phyloP scores from a whole-genome alignment of 352 stramenopile species.

The Pythium plurisporium region DNA sequence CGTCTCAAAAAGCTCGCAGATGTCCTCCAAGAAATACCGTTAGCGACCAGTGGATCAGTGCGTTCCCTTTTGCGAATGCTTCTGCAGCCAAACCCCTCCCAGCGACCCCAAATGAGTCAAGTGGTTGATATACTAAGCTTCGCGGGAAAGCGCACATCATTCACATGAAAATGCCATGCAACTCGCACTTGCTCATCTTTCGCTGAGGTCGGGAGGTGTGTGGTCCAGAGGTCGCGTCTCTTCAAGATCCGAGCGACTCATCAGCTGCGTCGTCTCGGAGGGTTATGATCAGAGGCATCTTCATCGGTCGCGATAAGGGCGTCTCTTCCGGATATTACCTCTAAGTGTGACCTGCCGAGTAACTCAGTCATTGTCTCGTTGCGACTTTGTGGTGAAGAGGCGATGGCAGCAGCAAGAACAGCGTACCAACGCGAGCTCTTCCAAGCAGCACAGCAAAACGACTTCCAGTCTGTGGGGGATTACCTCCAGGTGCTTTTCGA shows the following conservation, averaged over 20 bases:
- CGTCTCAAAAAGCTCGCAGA: constrained; percentile 40
- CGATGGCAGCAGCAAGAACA: constrained; percentile 7
- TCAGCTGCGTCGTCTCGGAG: constrained; percentile 18
- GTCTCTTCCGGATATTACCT: background rate
- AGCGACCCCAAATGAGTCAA: constrained; percentile 55
- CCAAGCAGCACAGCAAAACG: constrained; percentile 59
- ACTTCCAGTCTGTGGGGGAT: constrained; percentile 54
- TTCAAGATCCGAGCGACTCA: constrained; percentile 21
- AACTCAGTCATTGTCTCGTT: background rate
- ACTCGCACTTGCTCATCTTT: background rate
- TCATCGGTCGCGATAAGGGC: constrained; percentile 3
- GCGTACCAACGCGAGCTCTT: constrained; percentile 64
- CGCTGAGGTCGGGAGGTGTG: background rate
- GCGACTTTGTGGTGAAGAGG: background rate
- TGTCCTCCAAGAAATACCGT: constrained; percentile 42
- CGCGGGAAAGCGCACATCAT: constrained; percentile 15
- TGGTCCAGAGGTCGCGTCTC: constrained; percentile 25
- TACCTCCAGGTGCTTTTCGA: constrained; percentile 54
- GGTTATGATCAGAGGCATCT: background rate
- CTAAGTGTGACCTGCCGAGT: background rate
- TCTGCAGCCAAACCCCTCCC: constrained; percentile 47
- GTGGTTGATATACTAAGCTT: constrained; percentile 56
- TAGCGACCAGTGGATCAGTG: constrained; percentile 35
- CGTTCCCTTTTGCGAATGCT: constrained; percentile 62
- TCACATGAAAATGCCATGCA: background rate